Conservation (phyloP, 176 grass and related monocot species). For the Typha latifolia region DNA sequence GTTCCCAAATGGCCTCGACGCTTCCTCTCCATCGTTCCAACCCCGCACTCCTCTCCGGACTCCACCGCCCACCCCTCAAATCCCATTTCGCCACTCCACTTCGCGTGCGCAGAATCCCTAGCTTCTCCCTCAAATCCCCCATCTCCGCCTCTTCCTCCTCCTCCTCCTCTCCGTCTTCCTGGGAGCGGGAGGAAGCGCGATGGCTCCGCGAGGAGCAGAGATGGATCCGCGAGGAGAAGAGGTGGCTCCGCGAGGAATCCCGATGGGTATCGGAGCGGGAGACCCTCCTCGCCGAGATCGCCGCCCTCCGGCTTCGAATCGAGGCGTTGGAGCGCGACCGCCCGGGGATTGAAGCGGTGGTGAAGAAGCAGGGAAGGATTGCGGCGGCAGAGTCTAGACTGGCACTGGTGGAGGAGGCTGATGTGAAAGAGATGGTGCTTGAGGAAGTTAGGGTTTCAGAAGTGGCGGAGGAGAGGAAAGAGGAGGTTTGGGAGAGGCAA, state of each 20-base stretch:
- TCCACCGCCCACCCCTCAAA: constrained; percentile 13
- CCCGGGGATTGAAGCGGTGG: constrained; percentile 3
- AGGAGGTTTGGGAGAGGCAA: constrained; percentile 2
- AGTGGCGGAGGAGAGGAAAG: constrained; percentile 4
- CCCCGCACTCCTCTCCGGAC: background rate
- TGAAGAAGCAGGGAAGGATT: background rate
- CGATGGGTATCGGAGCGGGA: constrained; percentile 67
- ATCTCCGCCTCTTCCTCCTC: background rate
- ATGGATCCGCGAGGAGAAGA: constrained; percentile 66
- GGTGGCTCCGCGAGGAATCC: constrained; percentile 68
- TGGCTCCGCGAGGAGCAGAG: constrained; percentile 87
- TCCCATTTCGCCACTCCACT: background rate
- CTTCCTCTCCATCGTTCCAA: background rate
- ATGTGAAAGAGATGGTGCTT: constrained; percentile 52
- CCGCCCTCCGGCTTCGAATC: constrained; percentile 44
- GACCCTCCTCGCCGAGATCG: constrained; percentile 50
- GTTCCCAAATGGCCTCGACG: background rate
- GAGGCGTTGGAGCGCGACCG: constrained; percentile 40
- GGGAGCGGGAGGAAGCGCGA: constrained; percentile 66
- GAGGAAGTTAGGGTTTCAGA: constrained; percentile 28
- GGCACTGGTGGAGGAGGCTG: constrained; percentile 34
- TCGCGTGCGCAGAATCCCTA: background rate
- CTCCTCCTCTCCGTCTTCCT: constrained; percentile 24
- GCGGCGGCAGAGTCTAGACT: constrained; percentile 13
- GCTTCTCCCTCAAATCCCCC: background rate